Percentiles rank a stretch among this genome's conserved stretches.
phyloP scores from a whole-genome alignment of 2,329 filamentous ascomycete genomes.

The Phaeoacremonium minimum region DNA sequence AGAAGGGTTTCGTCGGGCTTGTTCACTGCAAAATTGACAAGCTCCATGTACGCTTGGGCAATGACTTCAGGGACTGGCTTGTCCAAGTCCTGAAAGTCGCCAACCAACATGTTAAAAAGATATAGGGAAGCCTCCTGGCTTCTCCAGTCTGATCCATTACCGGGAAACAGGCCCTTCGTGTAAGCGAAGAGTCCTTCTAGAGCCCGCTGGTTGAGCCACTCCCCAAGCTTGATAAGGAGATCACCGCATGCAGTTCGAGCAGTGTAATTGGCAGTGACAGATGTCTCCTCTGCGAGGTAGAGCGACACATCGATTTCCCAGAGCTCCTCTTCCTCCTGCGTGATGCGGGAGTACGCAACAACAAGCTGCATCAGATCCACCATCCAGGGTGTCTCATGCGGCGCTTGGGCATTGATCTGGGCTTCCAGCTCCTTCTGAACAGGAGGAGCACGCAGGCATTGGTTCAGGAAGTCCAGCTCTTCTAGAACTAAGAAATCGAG shows the following conservation, averaged over 20 bases:
- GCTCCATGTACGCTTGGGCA: conserved; percentile 70
- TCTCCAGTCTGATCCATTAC: conserved; percentile 47
- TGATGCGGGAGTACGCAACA: conserved; percentile 83
- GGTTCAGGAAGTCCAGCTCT: conserved; percentile 91
- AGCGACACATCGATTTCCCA: conserved; percentile 98
- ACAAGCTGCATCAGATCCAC: conserved; percentile 83
- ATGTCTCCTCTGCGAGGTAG: conserved; percentile 91
- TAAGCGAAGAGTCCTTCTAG: conserved; percentile 76
- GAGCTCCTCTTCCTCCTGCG: conserved; percentile 84
- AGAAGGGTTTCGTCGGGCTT: conserved; percentile 69
- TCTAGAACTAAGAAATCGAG: conserved; percentile 91
- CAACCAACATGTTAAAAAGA: conserved; percentile 77
- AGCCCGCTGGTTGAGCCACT: conserved; percentile 76
- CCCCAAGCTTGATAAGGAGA: conserved; percentile 84
- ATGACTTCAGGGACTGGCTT: conserved; percentile 67
- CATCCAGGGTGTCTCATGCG: conserved; percentile 72
- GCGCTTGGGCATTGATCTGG: conserved; percentile 61
- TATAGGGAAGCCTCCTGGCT: conserved; percentile 78
- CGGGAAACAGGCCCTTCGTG: conserved; percentile 69
- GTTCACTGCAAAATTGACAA: conserved; percentile 74
- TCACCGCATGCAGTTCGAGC: conserved; percentile 90
- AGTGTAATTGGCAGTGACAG: conserved; percentile 93
- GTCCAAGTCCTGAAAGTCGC: conserved; percentile 75
- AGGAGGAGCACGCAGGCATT: conserved; percentile 80
- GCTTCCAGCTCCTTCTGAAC: conserved; percentile 86